Evolutionary conservation across 768 basidiomycete species (phyloP), one percentile per base, ranked within the genome.

Genomic region (Phanerochaete sordida): DNA sequence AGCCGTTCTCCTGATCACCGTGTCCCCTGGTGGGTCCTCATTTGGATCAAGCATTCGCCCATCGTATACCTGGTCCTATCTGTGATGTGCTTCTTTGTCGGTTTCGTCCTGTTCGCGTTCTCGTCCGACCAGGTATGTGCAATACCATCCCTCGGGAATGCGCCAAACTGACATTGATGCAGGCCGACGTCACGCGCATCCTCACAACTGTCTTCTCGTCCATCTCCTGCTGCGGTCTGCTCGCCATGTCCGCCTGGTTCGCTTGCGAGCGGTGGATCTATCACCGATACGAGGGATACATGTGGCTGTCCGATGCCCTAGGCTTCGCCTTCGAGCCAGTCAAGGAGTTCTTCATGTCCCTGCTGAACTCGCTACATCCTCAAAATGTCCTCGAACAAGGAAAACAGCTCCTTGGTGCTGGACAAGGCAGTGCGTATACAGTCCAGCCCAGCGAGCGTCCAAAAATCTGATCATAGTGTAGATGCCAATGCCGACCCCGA

Each of bases 11-110:
- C 86, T 16, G 83, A 84, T 16, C 82, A 88, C 71, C 82, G 84
- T 57, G 84, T 88, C 52, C 86, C 87, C 0, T 87, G 86, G 85
- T 87, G 86, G 85, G 84, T 88, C 45, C 71, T 86, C 60, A 88
- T 90, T 60, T 91, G 87, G 88, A 90, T 91, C 73, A 90, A 89
- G 69, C 77, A 87, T 43, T 88, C 87, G 3, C 89, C 89, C 19
- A 77, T 91, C 24, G 86, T 90, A 63, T 90, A 90, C 74, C 81
- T 91, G 47, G 87, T 91, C 63, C 78, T 90, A 71, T 88, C 90
- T 56, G 87, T 91, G 46, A 85, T 86, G 48, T 86, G 86, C 72
- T 91, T 91, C 71, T 89, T 86, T 1, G 77, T 87, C 44, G 88
- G 89, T 16, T 77, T 91, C 21, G 84, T 86, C 67, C 79, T 85